These are phyloP conservation scores for Pyrenula aspistea DNA, from an alignment of 495 filamentous ascomycete genomes.

Conservation along the genomic window DNA sequence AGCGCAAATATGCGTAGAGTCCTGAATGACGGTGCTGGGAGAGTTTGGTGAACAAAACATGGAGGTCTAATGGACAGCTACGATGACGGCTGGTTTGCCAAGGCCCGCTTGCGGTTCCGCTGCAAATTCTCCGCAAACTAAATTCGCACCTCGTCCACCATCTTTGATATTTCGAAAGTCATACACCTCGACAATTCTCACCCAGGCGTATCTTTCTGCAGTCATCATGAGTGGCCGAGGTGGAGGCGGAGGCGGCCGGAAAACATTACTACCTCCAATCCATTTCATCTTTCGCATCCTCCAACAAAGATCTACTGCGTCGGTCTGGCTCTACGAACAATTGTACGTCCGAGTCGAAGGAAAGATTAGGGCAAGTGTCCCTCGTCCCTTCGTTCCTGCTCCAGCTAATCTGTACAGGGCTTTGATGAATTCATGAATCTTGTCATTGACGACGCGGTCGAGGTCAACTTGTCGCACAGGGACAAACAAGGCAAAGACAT, in stretches of 20 bases:
- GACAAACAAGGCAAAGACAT: constrained; percentile 34
- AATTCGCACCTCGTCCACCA: too few relatives aligned
- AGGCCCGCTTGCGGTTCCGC: neutral
- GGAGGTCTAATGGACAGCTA: too few relatives aligned
- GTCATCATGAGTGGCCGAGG: constrained; percentile 67
- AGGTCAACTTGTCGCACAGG: constrained; percentile 79
- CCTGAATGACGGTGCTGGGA: too few relatives aligned
- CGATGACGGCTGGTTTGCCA: too few relatives aligned
- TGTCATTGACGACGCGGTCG: constrained; percentile 88
- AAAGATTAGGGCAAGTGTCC: constrained; percentile 67
- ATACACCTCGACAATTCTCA: too few relatives aligned
- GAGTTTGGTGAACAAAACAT: too few relatives aligned
- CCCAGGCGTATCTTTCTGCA: too few relatives aligned
- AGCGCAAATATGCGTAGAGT: too few relatives aligned
- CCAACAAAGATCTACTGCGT: constrained; percentile 74
- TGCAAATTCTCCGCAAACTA: neutral
- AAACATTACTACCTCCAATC: constrained; percentile 90
- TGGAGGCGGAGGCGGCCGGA: constrained; percentile 62
- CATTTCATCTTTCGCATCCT: constrained; percentile 98
- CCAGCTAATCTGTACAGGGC: constrained; percentile 39
- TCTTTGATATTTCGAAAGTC: too few relatives aligned
- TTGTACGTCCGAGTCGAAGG: constrained; percentile 86
- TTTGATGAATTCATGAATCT: constrained; percentile 99
- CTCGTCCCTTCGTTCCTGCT: neutral
- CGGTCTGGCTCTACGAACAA: constrained; percentile 96